Evolutionary conservation across 257 asterid species (phyloP).

Genomic region (Cruciata laevipes): DNA sequence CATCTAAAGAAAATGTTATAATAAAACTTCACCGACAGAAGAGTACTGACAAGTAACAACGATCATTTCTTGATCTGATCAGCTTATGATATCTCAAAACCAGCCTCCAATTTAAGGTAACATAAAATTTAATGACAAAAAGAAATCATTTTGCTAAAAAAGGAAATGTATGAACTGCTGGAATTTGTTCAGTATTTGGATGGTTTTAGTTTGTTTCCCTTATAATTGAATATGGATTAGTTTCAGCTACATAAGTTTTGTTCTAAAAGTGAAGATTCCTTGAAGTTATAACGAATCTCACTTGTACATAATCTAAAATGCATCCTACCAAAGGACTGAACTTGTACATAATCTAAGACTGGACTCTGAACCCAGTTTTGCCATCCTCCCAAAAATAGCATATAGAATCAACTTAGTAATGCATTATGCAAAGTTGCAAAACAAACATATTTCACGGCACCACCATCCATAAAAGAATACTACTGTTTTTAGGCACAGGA

Average conservation of each 20-base stretch:
- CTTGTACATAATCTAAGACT: neutral
- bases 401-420: neutral
- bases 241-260: neutral
- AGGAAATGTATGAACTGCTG: neutral
- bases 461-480: neutral
- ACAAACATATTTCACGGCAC: neutral
- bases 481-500: neutral
- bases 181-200: neutral
- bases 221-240: neutral
- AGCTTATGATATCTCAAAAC: neutral
- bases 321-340: too few species aligned
- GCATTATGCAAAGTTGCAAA: too few species aligned
- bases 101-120: neutral
- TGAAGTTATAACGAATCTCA: neutral
- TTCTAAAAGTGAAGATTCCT: neutral
- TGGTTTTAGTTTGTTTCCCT: neutral
- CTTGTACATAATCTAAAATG: conserved; percentile 1
- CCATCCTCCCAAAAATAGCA: neutral
- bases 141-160: neutral
- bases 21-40: neutral
- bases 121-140: neutral
- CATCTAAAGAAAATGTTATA: neutral
- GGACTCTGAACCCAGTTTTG: neutral
- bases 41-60: neutral
- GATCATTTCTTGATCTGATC: neutral